Base-by-base conservation (phyloP, 768 basidiomycete species). In the Pisolithus orientalis region DNA sequence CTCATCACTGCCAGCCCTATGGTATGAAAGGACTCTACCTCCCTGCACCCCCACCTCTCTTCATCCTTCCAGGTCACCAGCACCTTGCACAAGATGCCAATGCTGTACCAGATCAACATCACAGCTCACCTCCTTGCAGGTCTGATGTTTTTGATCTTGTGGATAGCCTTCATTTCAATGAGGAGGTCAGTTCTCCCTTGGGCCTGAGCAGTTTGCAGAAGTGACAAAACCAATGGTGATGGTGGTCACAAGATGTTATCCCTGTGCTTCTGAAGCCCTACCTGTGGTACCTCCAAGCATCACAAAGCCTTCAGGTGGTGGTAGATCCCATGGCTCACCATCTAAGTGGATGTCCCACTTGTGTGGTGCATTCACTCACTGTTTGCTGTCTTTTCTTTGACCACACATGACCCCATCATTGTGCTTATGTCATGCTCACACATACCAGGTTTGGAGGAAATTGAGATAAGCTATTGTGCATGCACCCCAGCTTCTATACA, bases 361-460 rank as follows among this genome's bases (percentile, higher is more conserved):
- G 38, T 39, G 38, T 13, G 17, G 8, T 39, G 6, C 13, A 39
- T 7, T 9, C 14, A 13, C 38, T 39, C 13, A 39, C 13, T 39
- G 38, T 39, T 6, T 39, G 38, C 38, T 39, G 38, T 39, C 38
- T 39, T 6, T 39, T 39, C 38, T 39, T 39, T 39, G 38, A 39
- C 38, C 5, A 2, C 7, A 13, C 7, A 5, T 39, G 13, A 13
- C 13, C 6, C 13, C 17, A 9, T 14, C 6, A 39, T 39, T 13
- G 13, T 39, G 38, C 13, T 39, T 24, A 57, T 54, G 27, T 2
- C 71, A 70, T 21, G 21, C 21, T 21, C 21, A 21, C 21, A 21
- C 21, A 21, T 21, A 21, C 21, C 21, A 21, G 21, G 21, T 21
- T 21, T 21, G 21, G 21, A 21, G 21, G 21, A 21, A 21, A 21